Evolutionary conservation across 768 basidiomycete genomes (phyloP), one percentile per base, ranked within the genome.

Genomic region (Phaeotremella skinneri): DNA sequence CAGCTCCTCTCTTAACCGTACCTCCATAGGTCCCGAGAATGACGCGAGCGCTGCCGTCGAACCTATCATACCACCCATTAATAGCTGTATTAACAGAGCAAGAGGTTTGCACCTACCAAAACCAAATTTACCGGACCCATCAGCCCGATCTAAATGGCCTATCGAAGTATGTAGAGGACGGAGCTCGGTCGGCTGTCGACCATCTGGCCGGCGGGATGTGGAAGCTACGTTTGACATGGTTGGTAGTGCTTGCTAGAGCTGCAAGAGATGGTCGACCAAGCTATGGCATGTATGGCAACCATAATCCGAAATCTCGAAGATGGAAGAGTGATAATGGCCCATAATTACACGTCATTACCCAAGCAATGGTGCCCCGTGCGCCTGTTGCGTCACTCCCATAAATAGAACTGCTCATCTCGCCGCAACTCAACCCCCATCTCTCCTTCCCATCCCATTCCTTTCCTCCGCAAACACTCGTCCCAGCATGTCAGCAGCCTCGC

Each of bases 1-100:
- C 26, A 75, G 58, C 56, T 79, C 79, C 48, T 80, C 77, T 26
- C 76, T 66, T 13, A 79, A 57, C 20, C 78, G 61, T 3, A 79
- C 79, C 55, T 80, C 80, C 2, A 73, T 66, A 2, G 80, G 80
- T 4, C 80, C 80, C 25, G 74, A 63, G 41, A 79, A 70, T 5
- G 72, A 72, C 0, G 77, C 77, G 0, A 80, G 56, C 0, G 78
- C 73, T 1, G 76, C 50, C 1, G 70, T 73, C 1, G 72, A 61
- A 9, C 78, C 78, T 79, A 56, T 3, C 32, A n/a, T n/a, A 4
- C 55, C 30, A 2, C 29, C 1, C 14, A 25, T 48, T 39, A 56
- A 47, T 52, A 56, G 41, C 50, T 50, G 42, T 17, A 20, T 30
- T 23, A 16, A 2, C 43, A 23, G 5, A 26, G 7, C 9, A 2